A percentile compares a stretch with the other conserved stretches of the same genome.
These are phyloP conservation scores for Auricularia auricula-judae DNA, from an alignment of 768 basidiomycete genomes.

Conservation along the genomic window DNA sequence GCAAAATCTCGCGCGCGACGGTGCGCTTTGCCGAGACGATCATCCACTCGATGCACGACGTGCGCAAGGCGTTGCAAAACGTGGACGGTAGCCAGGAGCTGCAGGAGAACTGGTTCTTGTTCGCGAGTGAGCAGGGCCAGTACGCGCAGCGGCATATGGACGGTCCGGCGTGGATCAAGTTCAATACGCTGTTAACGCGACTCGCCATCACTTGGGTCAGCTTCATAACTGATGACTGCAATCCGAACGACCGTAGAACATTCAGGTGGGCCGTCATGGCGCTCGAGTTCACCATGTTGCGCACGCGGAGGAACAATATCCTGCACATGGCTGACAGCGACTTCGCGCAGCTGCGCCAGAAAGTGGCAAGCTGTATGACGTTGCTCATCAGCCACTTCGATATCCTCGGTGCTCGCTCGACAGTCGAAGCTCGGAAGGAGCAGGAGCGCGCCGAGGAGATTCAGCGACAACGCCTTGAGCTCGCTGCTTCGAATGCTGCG, in stretches of 20 bases:
- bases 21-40: slow-evolving; percentile 88
- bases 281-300: slow-evolving; percentile 80
- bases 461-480: slow-evolving; percentile 36
- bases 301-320: slow-evolving; percentile 82
- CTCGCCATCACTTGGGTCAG: slow-evolving; percentile 96
- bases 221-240: slow-evolving; percentile 97
- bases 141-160: slow-evolving; percentile 88
- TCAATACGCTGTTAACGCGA: slow-evolving; percentile 74
- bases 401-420: slow-evolving; percentile 89
- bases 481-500: slow-evolving; percentile 24
- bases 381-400: slow-evolving; percentile 97
- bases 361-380: slow-evolving; percentile 93
- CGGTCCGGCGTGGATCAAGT: slow-evolving; percentile 51
- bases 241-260: slow-evolving; percentile 87
- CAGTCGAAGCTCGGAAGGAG: slow-evolving; percentile 77
- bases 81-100: slow-evolving; percentile 68
- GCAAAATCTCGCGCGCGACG: slow-evolving; percentile 82
- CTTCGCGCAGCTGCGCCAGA: slow-evolving; percentile 81
- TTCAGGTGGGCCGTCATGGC: slow-evolving; percentile 98
- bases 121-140: slow-evolving; percentile 92
- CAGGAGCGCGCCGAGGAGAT: slow-evolving; percentile 71
- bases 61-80: slow-evolving; percentile 54
- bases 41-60: slow-evolving; percentile 82
- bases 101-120: slow-evolving; percentile 87
- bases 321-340: slow-evolving; percentile 79